Percentiles rank a stretch among this genome's conserved stretches.
phyloP scores from a whole-genome alignment of 352 stramenopile genomes.

The Pythium dissotocum region DNA sequence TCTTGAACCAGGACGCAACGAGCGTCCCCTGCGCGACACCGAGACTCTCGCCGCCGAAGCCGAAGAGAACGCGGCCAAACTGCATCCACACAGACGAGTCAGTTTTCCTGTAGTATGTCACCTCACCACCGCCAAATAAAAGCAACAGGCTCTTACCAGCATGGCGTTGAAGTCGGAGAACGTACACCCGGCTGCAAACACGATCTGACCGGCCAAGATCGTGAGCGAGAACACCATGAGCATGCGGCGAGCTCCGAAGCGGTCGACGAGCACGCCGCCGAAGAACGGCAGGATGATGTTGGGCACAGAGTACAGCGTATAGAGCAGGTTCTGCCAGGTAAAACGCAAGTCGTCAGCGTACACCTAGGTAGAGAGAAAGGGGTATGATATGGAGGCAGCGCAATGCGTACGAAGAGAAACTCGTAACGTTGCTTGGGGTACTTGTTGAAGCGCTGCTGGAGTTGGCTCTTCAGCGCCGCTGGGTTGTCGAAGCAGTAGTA shows the following conservation, averaged over 20 bases:
- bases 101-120: background rate
- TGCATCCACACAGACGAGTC: conserved; percentile 32
- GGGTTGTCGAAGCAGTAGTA: conserved; percentile 93
- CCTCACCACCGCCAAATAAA: background rate
- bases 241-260: conserved; percentile 83
- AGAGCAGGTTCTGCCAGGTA: conserved; percentile 84
- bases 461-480: conserved; percentile 82
- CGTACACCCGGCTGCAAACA: conserved; percentile 88
- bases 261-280: conserved; percentile 90
- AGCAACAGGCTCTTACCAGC: conserved; percentile 37
- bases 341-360: background rate
- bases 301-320: conserved; percentile 92
- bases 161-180: conserved; percentile 81
- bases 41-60: conserved; percentile 91
- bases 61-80: conserved; percentile 89
- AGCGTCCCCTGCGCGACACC: conserved; percentile 90
- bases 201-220: conserved; percentile 82
- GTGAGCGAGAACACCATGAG: conserved; percentile 83
- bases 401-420: conserved; percentile 66
- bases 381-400: too few relatives aligned
- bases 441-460: conserved; percentile 83
- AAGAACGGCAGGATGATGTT: conserved; percentile 94
- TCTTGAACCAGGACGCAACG: conserved; percentile 92
- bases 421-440: conserved; percentile 77
- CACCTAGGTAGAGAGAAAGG: background rate